Conservation (phyloP, 768 basidiomycete species). For the Trametes maxima region DNA sequence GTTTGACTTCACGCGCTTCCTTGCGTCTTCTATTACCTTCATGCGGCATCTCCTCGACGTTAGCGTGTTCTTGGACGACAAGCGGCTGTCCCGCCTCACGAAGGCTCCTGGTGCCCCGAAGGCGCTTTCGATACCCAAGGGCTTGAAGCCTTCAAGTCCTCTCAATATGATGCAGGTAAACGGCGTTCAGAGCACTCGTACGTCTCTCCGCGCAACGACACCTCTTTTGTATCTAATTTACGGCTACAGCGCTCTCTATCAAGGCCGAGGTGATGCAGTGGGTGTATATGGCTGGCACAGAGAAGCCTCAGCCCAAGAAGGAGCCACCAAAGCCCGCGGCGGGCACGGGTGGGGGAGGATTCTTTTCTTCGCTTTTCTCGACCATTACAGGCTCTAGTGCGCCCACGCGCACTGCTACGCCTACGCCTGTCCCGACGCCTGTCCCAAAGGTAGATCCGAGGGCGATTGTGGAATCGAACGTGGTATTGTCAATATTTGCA, state of each 20-base stretch:
- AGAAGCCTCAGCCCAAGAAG: constrained; percentile 49
- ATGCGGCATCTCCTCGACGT: constrained; percentile 80
- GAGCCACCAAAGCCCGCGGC: constrained; percentile 30
- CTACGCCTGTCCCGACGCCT: constrained; percentile 40
- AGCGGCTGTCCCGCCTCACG: constrained; percentile 63
- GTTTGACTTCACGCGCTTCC: constrained; percentile 88
- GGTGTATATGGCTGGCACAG: constrained; percentile 68
- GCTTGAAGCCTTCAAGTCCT: constrained; percentile 57
- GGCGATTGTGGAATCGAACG: constrained; percentile 50
- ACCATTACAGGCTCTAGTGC: constrained; percentile 33
- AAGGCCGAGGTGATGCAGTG: constrained; percentile 80
- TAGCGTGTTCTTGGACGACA: constrained; percentile 81
- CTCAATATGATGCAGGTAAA: constrained; percentile 69
- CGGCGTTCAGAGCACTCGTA: constrained; percentile 65
- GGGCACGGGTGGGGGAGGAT: constrained; percentile 29
- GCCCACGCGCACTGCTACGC: constrained; percentile 36
- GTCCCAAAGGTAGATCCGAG: constrained; percentile 27
- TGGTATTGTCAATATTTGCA: constrained; percentile 65
- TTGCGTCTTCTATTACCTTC: constrained; percentile 91
- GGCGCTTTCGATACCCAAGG: constrained; percentile 53
- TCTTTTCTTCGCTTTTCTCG: constrained; percentile 45
- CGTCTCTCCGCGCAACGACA: constrained; percentile 28
- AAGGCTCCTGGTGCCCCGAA: constrained; percentile 62
- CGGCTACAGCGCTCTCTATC: constrained; percentile 54
- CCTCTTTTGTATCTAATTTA: constrained; percentile 6